Conservation (phyloP, 352 stramenopile genomes). For the Pythium scleroteichum region DNA sequence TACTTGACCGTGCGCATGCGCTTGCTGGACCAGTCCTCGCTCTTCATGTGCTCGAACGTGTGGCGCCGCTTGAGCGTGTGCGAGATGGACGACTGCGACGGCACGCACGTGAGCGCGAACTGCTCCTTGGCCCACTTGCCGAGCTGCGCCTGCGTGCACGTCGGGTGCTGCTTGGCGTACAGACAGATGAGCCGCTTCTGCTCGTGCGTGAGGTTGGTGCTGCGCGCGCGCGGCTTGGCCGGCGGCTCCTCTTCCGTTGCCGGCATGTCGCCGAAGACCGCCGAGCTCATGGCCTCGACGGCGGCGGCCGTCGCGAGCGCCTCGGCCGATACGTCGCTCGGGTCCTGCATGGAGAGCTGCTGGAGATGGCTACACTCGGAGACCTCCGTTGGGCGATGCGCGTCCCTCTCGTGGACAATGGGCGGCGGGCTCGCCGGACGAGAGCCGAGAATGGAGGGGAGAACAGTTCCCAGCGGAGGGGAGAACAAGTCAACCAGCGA, state of each 20-base stretch:
- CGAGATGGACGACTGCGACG: slow-evolving; percentile 80
- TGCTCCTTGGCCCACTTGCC: slow-evolving; percentile 72
- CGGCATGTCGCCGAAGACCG: slow-evolving; percentile 1
- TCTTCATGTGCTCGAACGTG: slow-evolving; percentile 72
- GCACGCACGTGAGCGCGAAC: slow-evolving; percentile 59
- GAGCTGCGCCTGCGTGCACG: slow-evolving; percentile 69
- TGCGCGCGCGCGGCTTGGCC: slow-evolving; percentile 44
- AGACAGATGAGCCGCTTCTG: slow-evolving; percentile 83
- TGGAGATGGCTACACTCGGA: slow-evolving; percentile 25
- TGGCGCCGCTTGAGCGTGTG: slow-evolving; percentile 79
- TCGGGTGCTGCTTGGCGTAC: slow-evolving; percentile 70
- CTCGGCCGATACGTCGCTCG: background rate
- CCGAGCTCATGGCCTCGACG: slow-evolving; percentile 4
- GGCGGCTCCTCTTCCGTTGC: slow-evolving; percentile 3
- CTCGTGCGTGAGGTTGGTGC: slow-evolving; percentile 80
- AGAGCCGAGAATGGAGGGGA: slow-evolving; percentile 1
- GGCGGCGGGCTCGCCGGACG: too few species aligned
- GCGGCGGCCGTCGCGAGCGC: slow-evolving; percentile 9
- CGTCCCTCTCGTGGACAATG: slow-evolving; percentile 28
- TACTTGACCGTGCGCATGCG: slow-evolving; percentile 77
- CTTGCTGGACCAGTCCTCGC: slow-evolving; percentile 75
- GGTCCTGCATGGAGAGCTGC: slow-evolving; percentile 16
- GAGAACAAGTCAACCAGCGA: too few species aligned
- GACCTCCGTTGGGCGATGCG: slow-evolving; percentile 34
- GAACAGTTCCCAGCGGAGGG: slow-evolving; percentile 3